These are phyloP conservation scores for Claviceps digitariae DNA, from an alignment of 2,329 filamentous ascomycete species.

Conservation along the genomic window DNA sequence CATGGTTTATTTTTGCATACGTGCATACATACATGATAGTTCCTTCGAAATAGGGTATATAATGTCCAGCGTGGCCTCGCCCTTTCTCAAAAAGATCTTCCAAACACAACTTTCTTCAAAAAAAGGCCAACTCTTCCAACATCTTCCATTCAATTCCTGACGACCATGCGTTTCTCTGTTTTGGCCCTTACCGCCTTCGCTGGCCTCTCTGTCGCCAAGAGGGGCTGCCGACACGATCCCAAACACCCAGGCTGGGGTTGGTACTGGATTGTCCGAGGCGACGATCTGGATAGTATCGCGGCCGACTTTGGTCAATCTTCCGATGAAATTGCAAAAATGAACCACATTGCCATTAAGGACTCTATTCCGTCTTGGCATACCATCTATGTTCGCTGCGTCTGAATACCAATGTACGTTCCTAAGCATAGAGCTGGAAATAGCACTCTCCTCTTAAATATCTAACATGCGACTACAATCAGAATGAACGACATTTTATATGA, in stretches of 20 bases:
- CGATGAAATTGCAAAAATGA: not conserved
- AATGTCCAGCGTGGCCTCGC: too few species aligned
- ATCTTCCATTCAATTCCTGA: not conserved
- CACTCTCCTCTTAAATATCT: too few species aligned
- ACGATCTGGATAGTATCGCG: not conserved
- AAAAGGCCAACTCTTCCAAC: not conserved
- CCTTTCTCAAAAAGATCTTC: too few species aligned
- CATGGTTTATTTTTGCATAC: too few species aligned
- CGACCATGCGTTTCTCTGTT: not conserved
- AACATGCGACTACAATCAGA: too few species aligned
- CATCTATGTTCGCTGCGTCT: not conserved
- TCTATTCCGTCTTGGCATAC: not conserved
- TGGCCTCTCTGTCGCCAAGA: not conserved
- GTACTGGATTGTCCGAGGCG: not conserved
- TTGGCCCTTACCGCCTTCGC: not conserved
- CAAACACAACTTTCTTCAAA: too few species aligned
- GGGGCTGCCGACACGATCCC: not conserved
- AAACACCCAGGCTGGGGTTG: not conserved
- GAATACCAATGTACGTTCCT: not conserved
- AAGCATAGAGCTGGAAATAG: too few species aligned
- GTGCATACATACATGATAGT: too few species aligned
- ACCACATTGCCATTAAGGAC: fast-evolving
- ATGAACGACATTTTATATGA: too few species aligned
- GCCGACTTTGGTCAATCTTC: not conserved
- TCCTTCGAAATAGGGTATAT: too few species aligned